A percentile compares a stretch with the other conserved stretches of the same genome.
Evolutionary conservation across 257 asterid species (phyloP).

Genomic region (Plantago elongata): DNA sequence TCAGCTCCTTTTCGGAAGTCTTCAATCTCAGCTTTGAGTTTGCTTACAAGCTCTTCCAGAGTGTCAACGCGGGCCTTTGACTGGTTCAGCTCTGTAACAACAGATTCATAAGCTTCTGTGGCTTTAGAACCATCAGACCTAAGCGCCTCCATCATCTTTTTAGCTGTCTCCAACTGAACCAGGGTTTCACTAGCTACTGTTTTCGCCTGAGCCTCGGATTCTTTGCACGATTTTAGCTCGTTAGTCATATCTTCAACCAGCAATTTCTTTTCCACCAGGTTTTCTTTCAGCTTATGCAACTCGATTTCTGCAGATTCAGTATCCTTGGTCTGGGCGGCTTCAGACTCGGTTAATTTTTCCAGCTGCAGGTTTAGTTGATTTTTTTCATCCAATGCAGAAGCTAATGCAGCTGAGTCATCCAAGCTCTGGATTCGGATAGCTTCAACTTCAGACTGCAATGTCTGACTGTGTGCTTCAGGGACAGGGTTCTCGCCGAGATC

Average conservation of each 20-base stretch:
- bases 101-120: constrained; percentile 37
- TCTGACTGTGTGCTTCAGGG: constrained; percentile 25
- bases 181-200: constrained; percentile 54
- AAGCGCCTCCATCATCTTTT: constrained; percentile 48
- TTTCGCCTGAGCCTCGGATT: constrained; percentile 62
- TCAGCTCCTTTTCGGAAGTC: constrained; percentile 15
- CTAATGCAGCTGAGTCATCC: constrained; percentile 47
- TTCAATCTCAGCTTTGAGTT: constrained; percentile 39
- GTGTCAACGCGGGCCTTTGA: constrained; percentile 58
- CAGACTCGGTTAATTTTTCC: constrained; percentile 45
- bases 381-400: constrained; percentile 58
- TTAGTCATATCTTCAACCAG: constrained; percentile 64
- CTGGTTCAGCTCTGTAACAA: constrained; percentile 54
- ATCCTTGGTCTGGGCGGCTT: constrained; percentile 38
- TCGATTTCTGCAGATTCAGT: constrained; percentile 46
- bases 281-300: constrained; percentile 43
- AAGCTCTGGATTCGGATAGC: constrained; percentile 29
- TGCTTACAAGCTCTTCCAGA: constrained; percentile 54
- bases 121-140: constrained; percentile 53
- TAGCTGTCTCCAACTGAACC: constrained; percentile 63
- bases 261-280: constrained; percentile 37
- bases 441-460: constrained; percentile 38
- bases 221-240: constrained; percentile 45
- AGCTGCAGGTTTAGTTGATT: constrained; percentile 60
- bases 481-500: constrained; percentile 20